Conservation (phyloP, 345 rosid genomes). For the Cardiospermum halicacabum region DNA sequence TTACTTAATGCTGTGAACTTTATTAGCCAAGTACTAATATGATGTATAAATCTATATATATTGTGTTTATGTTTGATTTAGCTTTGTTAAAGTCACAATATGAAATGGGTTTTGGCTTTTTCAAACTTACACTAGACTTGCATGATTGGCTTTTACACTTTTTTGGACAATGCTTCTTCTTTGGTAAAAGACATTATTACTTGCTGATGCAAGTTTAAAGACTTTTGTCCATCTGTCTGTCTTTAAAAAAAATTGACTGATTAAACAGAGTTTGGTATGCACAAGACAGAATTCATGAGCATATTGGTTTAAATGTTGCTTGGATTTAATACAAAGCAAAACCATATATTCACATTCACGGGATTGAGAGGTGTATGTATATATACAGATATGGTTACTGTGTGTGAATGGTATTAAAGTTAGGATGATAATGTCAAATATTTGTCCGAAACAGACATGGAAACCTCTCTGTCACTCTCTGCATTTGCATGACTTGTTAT, state of each 20-base stretch:
- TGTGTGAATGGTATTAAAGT: background rate
- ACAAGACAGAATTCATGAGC: no score
- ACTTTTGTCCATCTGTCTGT: no score
- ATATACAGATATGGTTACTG: no score
- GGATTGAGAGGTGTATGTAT: background rate
- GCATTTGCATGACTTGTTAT: no score
- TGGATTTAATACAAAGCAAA: no score
- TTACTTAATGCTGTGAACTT: slow-evolving; percentile 15
- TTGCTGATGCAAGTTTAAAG: background rate
- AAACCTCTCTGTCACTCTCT: background rate
- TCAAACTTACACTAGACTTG: background rate
- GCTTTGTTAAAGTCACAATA: no score
- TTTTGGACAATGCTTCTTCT: background rate
- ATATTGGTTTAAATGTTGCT: no score
- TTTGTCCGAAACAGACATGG: background rate
- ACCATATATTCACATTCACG: no score
- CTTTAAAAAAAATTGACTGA: no score
- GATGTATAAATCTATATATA: slow-evolving; percentile 17
- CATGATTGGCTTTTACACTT: slow-evolving; percentile 5
- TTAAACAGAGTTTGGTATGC: no score
- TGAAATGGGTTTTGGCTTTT: background rate
- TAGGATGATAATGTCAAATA: background rate
- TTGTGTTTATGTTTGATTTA: slow-evolving; percentile 1
- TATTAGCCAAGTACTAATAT: slow-evolving; percentile 8
- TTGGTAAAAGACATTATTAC: background rate